phyloP scores from a whole-genome alignment of 2,329 filamentous ascomycete species.

The Bisporella sp. region DNA sequence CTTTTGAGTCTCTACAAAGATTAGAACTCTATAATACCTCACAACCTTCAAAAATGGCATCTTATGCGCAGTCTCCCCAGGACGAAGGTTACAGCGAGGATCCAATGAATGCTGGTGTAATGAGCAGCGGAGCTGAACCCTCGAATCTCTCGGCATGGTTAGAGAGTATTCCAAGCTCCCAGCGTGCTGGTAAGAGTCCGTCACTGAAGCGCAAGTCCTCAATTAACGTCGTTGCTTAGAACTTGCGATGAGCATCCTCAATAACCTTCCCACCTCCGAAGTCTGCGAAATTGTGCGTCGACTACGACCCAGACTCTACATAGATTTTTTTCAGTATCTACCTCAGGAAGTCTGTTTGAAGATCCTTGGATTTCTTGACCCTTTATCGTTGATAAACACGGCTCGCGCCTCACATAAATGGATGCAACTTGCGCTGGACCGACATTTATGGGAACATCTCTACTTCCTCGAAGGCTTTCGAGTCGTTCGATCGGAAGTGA shows the following conservation, averaged over 20 bases:
- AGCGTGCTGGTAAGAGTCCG: slow-evolving; percentile 21
- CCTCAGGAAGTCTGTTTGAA: slow-evolving; percentile 88
- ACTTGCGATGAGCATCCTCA: slow-evolving; percentile 71
- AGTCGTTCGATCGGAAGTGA: slow-evolving; percentile 58
- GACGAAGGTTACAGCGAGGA: slow-evolving; percentile 30
- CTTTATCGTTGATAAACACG: slow-evolving; percentile 70
- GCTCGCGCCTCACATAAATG: slow-evolving; percentile 75
- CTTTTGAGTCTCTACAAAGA: too few relatives aligned
- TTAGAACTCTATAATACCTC: too few relatives aligned
- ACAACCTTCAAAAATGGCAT: slow-evolving; percentile 10
- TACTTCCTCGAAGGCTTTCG: slow-evolving; percentile 86
- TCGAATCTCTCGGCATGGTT: slow-evolving; percentile 18
- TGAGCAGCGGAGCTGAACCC: slow-evolving; percentile 8
- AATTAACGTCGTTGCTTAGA: slow-evolving; percentile 42
- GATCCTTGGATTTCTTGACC: slow-evolving; percentile 80
- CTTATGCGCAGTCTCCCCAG: slow-evolving; percentile 21
- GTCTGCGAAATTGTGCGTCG: slow-evolving; percentile 76
- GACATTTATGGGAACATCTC: slow-evolving; percentile 76
- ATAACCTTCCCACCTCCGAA: slow-evolving; percentile 70
- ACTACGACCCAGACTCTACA: slow-evolving; percentile 77
- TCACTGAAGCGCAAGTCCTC: neutral
- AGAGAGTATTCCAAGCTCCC: slow-evolving; percentile 15
- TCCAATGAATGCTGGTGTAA: slow-evolving; percentile 19
- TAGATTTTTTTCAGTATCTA: slow-evolving; percentile 81
- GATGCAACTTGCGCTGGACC: slow-evolving; percentile 75